These are phyloP conservation scores for Cordyceps cateniannulata DNA, from an alignment of 2,329 filamentous ascomycete genomes.

Conservation along the genomic window DNA sequence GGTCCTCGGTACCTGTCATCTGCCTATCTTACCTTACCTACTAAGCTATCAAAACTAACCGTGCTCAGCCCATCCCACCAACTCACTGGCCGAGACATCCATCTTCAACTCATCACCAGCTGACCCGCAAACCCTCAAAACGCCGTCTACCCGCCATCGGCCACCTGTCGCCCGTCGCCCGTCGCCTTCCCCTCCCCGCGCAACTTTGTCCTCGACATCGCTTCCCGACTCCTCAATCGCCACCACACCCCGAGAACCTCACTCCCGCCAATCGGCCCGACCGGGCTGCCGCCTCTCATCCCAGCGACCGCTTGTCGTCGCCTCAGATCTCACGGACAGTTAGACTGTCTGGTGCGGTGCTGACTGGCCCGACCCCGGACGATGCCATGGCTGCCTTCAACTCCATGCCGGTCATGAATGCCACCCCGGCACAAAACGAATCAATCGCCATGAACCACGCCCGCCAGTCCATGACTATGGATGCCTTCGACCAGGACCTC, in stretches of 20 bases:
- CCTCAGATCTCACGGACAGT: neutral
- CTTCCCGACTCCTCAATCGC: neutral
- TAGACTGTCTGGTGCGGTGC: slow-evolving; percentile 20
- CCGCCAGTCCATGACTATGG: slow-evolving; percentile 37
- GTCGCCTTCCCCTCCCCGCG: neutral
- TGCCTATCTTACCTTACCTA: neutral
- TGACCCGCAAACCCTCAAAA: neutral
- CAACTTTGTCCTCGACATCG: neutral
- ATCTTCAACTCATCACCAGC: neutral
- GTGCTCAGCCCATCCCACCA: neutral
- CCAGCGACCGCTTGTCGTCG: neutral
- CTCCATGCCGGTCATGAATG: slow-evolving; percentile 45
- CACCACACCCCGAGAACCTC: neutral
- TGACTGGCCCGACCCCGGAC: slow-evolving; percentile 25
- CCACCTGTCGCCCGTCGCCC: neutral
- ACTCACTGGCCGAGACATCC: neutral
- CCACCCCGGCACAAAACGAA: slow-evolving; percentile 38
- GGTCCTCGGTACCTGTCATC: neutral
- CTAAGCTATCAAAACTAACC: neutral
- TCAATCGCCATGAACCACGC: slow-evolving; percentile 39
- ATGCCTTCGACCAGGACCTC: slow-evolving; percentile 46
- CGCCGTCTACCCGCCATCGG: neutral
- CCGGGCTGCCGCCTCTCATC: neutral
- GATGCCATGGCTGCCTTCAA: slow-evolving; percentile 55
- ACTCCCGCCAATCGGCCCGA: neutral